Base-by-base conservation (phyloP, 2,329 filamentous ascomycete species). In the Scleromitrula shiraiana region DNA sequence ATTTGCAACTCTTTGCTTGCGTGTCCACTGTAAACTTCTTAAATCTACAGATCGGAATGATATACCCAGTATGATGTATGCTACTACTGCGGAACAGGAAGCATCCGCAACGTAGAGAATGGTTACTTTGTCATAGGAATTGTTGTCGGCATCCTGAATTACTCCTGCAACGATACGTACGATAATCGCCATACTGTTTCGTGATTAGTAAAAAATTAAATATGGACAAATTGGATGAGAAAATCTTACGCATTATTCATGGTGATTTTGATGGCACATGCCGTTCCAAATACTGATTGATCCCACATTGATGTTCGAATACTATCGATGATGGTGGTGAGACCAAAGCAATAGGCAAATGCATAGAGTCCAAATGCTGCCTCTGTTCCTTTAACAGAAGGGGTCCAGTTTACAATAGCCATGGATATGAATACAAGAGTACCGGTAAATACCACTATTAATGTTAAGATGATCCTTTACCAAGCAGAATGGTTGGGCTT, bases 251-350 rank as follows among this genome's bases (percentile, higher is more conserved):
- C 66, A 47, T 82, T 82, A 58, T 82, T 81, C 58, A 80, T 75
- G 19, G 74, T 74, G 29, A 82, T 72, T 50, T 82, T 82, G 48
- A 80, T 62, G 1, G 76, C 70, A 50, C 81, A 82, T 0, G 74
- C 79, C 0, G 76, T 74, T 0, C 78, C 78, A 50, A 82, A 82
- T 0, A 78, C 74, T 2, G 74, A 74, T 48, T 77, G 74, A 22
- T 79, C 69, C 74, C 76, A 80, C 61, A 82, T 72, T 0, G 71
- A 70, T 0, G 78, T 80, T 14, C 79, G 74, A 22, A 81, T 77
- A 19, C 73, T 68, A 56, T 82, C 78, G 44, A 82, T 79, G 50
- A 82, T 77, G 3, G 72, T 67, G 0, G 77, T 78, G 0, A 78
- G 76, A 0, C 78, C 78, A 2, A 82, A 66, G 0, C 70, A 73